Percentiles rank a stretch among this genome's conserved stretches.
These are phyloP conservation scores for Blattamonas nauphoetae DNA, from an alignment of 78 protist species.

Conservation along the genomic window DNA sequence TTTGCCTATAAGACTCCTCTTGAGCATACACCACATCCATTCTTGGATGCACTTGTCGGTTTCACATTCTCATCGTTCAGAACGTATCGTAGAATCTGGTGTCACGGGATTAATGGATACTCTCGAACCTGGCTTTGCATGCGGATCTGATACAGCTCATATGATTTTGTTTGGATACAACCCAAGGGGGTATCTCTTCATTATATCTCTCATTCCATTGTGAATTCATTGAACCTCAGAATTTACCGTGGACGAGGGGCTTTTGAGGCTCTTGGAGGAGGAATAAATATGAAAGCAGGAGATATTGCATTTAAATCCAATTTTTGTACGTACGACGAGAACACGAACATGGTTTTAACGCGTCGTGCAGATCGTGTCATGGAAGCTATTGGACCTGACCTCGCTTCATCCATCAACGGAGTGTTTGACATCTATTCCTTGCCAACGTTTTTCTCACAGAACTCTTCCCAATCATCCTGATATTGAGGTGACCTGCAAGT, in stretches of 20 bases:
- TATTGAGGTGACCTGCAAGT: constrained; percentile 39
- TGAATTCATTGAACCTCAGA: background rate
- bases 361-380: constrained; percentile 69
- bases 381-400: constrained; percentile 59
- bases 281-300: constrained; percentile 65
- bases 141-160: constrained; percentile 83
- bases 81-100: constrained; percentile 17
- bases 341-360: constrained; percentile 24
- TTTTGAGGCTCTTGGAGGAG: constrained; percentile 74
- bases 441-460: background rate
- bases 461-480: constrained; percentile 45
- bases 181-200: constrained; percentile 26
- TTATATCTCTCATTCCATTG: background rate
- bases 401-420: constrained; percentile 49
- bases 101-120: constrained; percentile 61
- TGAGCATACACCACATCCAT: background rate
- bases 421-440: background rate
- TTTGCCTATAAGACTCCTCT: background rate
- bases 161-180: constrained; percentile 64
- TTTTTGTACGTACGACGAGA: constrained; percentile 40
- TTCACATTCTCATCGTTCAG: background rate
- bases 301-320: constrained; percentile 73
- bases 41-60: constrained; percentile 17
- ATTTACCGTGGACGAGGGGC: constrained; percentile 74
- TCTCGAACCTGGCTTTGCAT: constrained; percentile 69